These are phyloP conservation scores for Westerdykella ornata DNA, from an alignment of 2,329 filamentous ascomycete species.

Conservation along the genomic window DNA sequence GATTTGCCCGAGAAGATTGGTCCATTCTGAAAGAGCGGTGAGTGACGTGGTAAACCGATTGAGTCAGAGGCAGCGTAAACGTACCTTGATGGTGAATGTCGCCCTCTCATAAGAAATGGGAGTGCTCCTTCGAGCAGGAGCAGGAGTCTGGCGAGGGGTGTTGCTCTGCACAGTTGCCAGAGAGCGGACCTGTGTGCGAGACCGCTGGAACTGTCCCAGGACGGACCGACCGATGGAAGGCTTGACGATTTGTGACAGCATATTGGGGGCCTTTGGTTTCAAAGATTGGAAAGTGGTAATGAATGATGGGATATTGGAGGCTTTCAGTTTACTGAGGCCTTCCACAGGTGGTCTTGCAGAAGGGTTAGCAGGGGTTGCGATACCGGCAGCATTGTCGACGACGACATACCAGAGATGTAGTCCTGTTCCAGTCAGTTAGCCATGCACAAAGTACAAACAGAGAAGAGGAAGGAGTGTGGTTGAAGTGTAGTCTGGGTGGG, in stretches of 20 bases:
- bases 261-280: constrained; percentile 31
- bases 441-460: constrained; percentile 12
- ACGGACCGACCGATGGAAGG: constrained; percentile 42
- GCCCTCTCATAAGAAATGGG: constrained; percentile 69
- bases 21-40: constrained; percentile 58
- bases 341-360: constrained; percentile 57
- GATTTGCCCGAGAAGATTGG: constrained; percentile 94
- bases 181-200: constrained; percentile 43
- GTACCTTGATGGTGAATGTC: constrained; percentile 87
- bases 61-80: constrained; percentile 23
- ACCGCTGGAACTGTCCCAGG: constrained; percentile 45
- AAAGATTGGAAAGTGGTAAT: constrained; percentile 18
- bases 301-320: constrained; percentile 6
- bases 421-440: constrained; percentile 45
- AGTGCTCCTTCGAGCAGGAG: constrained; percentile 53
- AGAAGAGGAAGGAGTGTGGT: neutral
- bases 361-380: constrained; percentile 22
- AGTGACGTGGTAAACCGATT: constrained; percentile 22
- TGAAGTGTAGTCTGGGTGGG: neutral
- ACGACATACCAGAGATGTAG: constrained; percentile 56
- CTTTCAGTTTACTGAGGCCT: constrained; percentile 57
- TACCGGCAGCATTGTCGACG: constrained; percentile 11
- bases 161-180: constrained; percentile 63
- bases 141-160: constrained; percentile 62
- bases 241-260: constrained; percentile 52